Base-by-base conservation (phyloP, 83 land plant species). In the Diphasiastrum complanatum region DNA sequence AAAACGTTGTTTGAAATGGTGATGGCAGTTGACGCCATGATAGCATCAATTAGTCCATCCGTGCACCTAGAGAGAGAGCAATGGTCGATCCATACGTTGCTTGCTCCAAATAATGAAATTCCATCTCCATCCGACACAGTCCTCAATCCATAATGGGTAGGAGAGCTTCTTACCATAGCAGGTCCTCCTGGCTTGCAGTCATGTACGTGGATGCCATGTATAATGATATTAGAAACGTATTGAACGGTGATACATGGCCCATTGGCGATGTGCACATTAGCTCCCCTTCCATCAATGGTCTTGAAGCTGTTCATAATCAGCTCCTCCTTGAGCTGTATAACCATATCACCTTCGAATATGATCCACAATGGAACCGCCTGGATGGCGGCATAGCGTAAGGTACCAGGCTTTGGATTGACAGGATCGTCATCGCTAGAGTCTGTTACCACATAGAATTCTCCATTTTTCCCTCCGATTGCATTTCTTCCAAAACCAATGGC, bases 11-110 rank as follows among this genome's bases (percentile, higher is more conserved):
- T 69, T 33, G 72, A 69, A 33, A 69, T 33, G 24, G 72, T 69
- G 57, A 69, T 36, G 30, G 23, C 72, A 10, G 57, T 63, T 29
- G 72, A 69, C 25, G 58, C 72, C 47, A 34, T 24, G 37, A 52
- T 69, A 16, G 35, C 72, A 34, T 69, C 72, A 29, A 69, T 64
- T 27, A 69, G 45, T 18, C 60, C 72, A 50, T 69, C 72, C 2
- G 56, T 47, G 27, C 71, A 50, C 20, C 25, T 50, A 32, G 72
- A 25, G 18, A 69, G 56, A 38, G 27, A 62, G 68, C 46, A 48
- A 27, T 69, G 72, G 34, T 69, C 72, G 27, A 69, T 49, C 68
- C 72, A 69, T 2, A 69, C 23, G 47, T 69, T 47, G 2, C 8
- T 31, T 1, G 72, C 31, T 2, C 58, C 38, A 30, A 51, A 63